These are phyloP conservation scores for Beta macrorhiza DNA, from an alignment of 179 eudicot species.

Conservation along the genomic window DNA sequence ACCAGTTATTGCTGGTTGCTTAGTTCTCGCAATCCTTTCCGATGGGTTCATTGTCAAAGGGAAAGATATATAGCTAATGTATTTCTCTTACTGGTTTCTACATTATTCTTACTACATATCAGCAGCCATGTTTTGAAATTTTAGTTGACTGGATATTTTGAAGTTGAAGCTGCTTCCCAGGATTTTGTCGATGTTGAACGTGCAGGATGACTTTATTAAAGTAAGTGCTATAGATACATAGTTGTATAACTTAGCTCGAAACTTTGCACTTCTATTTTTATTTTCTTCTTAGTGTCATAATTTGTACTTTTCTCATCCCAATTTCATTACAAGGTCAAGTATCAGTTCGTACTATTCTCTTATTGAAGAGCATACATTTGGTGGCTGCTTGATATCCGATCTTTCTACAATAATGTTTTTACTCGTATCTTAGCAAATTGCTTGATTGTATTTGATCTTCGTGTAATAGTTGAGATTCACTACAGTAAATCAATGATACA, in stretches of 20 bases:
- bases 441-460: background rate
- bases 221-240: background rate
- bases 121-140: background rate
- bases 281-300: background rate
- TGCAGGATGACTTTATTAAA: constrained; percentile 2
- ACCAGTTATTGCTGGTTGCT: background rate
- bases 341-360: too few relatives aligned
- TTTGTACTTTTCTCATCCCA: background rate
- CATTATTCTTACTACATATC: background rate
- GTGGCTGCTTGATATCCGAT: too few relatives aligned
- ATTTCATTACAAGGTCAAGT: too few relatives aligned
- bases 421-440: background rate
- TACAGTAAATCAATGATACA: too few relatives aligned
- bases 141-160: background rate
- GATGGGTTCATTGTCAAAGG: background rate
- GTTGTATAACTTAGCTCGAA: background rate
- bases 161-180: background rate
- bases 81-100: background rate
- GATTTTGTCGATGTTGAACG: background rate
- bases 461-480: background rate
- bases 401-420: background rate
- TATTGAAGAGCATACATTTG: too few relatives aligned
- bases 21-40: background rate
- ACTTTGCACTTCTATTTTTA: background rate
- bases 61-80: background rate